Conservation (phyloP, 306 rosid species). For the Acmispon strigosus region DNA sequence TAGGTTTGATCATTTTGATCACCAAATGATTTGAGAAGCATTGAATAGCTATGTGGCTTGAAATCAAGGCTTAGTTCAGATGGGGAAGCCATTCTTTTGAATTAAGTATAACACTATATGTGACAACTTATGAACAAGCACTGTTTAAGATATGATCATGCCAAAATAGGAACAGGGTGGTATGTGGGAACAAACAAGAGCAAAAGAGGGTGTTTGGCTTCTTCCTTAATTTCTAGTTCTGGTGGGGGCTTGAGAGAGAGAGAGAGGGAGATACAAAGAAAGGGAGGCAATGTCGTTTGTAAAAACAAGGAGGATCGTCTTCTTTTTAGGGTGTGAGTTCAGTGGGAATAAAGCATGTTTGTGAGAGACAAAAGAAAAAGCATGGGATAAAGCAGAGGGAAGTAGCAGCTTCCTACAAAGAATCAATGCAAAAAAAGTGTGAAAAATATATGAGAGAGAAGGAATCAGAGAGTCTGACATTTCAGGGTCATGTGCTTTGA, state of each 20-base stretch:
- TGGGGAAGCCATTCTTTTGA: conserved; percentile 61
- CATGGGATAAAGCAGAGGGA: conserved; percentile 65
- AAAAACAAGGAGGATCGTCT: conserved; percentile 74
- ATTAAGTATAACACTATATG: not conserved
- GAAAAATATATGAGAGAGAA: conserved; percentile 37
- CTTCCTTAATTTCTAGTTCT: conserved; percentile 35
- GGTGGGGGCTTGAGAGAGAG: conserved; percentile 32
- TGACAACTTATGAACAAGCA: not conserved
- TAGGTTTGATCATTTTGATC: conserved; percentile 56
- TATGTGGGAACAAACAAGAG: conserved; percentile 62
- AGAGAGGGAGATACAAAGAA: conserved; percentile 32
- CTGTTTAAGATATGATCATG: conserved; percentile 30
- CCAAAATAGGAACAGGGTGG: conserved; percentile 37
- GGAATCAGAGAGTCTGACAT: conserved; percentile 82
- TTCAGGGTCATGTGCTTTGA: conserved; percentile 87
- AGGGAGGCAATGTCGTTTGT: conserved; percentile 48
- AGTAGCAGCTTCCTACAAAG: conserved; percentile 92
- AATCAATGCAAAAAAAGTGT: conserved; percentile 49
- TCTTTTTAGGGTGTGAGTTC: conserved; percentile 79
- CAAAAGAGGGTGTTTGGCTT: conserved; percentile 78
- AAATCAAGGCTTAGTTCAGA: conserved; percentile 76
- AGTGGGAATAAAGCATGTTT: conserved; percentile 76
- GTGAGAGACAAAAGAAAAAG: conserved; percentile 36
- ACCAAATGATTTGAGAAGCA: conserved; percentile 73
- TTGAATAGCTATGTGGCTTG: conserved; percentile 78